Percentiles rank a stretch among this genome's conserved stretches.
Evolutionary conservation across 2,329 filamentous ascomycete species (phyloP).

Genomic region (Mollisia scopiformis): DNA sequence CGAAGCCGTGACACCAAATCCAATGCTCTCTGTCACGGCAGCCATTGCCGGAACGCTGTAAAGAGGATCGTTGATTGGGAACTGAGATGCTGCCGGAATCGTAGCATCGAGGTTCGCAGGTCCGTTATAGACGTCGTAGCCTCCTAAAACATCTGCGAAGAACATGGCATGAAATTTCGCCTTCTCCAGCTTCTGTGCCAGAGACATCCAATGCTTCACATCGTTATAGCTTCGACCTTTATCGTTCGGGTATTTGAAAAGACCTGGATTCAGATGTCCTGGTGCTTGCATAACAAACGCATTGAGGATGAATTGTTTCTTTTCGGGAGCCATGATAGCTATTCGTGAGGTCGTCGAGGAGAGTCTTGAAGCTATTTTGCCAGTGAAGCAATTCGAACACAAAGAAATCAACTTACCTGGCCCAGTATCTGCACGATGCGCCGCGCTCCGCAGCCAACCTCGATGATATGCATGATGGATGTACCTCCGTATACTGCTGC

Average conservation of each 20-base stretch:
- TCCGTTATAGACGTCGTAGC: constrained; percentile 71
- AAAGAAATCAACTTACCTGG: background rate
- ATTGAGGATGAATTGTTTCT: constrained; percentile 52
- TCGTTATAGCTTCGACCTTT: constrained; percentile 63
- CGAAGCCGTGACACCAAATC: constrained; percentile 68
- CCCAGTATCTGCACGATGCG: background rate
- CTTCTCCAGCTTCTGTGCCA: constrained; percentile 61
- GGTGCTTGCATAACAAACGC: constrained; percentile 53
- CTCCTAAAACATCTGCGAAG: constrained; percentile 68
- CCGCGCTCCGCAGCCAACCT: background rate
- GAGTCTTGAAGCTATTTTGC: background rate
- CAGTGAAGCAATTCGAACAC: background rate
- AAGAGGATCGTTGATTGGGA: constrained; percentile 72
- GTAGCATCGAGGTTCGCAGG: constrained; percentile 57
- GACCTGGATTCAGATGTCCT: constrained; percentile 56
- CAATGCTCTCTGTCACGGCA: constrained; percentile 66
- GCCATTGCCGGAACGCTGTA: constrained; percentile 68
- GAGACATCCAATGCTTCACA: constrained; percentile 61
- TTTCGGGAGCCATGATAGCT: constrained; percentile 25
- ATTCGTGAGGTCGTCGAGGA: background rate
- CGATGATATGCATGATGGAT: background rate
- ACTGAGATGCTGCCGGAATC: constrained; percentile 66
- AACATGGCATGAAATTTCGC: constrained; percentile 70
- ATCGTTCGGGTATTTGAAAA: constrained; percentile 68
- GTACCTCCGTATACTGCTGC: background rate